Conservation (phyloP, 768 basidiomycete genomes). For the Piloderma croceum region DNA sequence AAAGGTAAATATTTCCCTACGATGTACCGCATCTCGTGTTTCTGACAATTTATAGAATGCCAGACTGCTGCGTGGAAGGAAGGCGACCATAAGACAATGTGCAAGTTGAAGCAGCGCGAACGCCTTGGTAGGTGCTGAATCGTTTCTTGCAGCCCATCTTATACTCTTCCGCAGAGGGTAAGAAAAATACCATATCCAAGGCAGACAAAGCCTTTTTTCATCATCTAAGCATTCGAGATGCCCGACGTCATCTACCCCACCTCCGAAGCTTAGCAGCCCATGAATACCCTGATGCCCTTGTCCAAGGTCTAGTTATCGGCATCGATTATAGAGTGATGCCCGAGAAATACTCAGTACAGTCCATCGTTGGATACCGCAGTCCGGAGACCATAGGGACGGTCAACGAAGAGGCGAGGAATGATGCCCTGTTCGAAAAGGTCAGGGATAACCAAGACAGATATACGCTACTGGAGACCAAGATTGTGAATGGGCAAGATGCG, state of each 20-base stretch:
- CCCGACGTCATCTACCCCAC: conserved; percentile 21
- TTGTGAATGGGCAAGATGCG: conserved; percentile 24
- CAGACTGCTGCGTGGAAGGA: conserved; percentile 32
- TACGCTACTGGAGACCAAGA: conserved; percentile 29
- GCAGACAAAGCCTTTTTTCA: conserved; percentile 30
- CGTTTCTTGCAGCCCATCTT: neutral
- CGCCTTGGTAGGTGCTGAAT: conserved; percentile 21
- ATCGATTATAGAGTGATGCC: conserved; percentile 33
- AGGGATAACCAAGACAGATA: conserved; percentile 27
- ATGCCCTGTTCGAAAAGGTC: conserved; percentile 32
- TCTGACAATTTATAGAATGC: conserved; percentile 30
- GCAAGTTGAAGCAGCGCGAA: conserved; percentile 34
- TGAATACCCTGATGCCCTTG: conserved; percentile 20
- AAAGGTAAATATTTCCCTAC: conserved; percentile 16
- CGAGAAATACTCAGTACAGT: conserved; percentile 20
- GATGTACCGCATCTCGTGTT: neutral
- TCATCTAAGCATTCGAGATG: conserved; percentile 30
- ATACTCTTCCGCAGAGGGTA: conserved; percentile 22
- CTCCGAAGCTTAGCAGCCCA: conserved; percentile 22
- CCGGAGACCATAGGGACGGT: conserved; percentile 14
- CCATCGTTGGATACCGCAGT: conserved; percentile 14
- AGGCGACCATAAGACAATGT: conserved; percentile 31
- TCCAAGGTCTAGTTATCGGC: conserved; percentile 24
- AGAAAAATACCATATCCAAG: conserved; percentile 27
- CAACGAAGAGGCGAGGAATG: conserved; percentile 32